Percentiles rank a stretch among this genome's conserved stretches.
Evolutionary conservation across 345 rosid species (phyloP).

Genomic region (Rhodamnia argentea): DNA sequence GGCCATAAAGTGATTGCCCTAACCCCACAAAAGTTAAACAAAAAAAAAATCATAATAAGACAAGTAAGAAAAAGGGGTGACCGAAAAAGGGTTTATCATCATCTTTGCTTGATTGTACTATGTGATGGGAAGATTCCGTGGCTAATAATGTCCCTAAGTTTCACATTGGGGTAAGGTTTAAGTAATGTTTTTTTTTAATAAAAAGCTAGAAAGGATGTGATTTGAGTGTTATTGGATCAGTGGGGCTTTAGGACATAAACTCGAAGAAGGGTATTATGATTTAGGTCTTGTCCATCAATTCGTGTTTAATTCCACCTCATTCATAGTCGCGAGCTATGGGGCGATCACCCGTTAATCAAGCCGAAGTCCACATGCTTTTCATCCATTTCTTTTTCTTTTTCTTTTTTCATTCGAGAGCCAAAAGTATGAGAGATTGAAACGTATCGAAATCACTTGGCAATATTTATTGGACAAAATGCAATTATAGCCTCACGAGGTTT

Average conservation of each 20-base stretch:
- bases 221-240: background rate
- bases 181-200: background rate
- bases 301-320: background rate
- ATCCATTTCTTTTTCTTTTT: background rate
- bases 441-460: accelerated
- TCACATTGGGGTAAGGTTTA: background rate
- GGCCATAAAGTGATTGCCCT: background rate
- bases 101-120: background rate
- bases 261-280: background rate
- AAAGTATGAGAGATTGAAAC: background rate
- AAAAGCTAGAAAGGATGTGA: background rate
- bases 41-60: accelerated
- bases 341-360: background rate
- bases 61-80: background rate
- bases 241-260: background rate
- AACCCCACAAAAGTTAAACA: background rate
- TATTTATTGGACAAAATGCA: too few relatives aligned
- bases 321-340: too few relatives aligned
- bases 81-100: background rate
- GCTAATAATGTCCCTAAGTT: background rate
- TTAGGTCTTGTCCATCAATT: background rate
- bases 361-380: too few relatives aligned
- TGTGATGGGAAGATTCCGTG: background rate
- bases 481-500: too few relatives aligned
- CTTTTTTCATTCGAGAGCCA: background rate